phyloP scores from a whole-genome alignment of 768 basidiomycete species.

The Podaxis sp. region DNA sequence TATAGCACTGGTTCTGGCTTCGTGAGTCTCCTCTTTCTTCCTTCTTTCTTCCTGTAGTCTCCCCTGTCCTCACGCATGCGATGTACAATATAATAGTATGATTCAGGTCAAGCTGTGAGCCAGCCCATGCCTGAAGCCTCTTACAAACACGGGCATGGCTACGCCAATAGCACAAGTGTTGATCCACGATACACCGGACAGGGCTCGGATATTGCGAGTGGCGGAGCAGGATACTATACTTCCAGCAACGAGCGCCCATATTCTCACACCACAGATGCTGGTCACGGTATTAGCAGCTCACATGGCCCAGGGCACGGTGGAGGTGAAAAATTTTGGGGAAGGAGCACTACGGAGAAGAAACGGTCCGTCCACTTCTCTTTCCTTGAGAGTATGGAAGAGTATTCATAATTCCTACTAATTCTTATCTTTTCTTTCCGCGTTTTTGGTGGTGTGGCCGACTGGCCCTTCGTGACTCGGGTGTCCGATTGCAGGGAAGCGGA shows the following conservation, averaged over 20 bases:
- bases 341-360: background rate
- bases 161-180: background rate
- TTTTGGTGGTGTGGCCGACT: background rate
- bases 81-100: background rate
- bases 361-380: constrained; percentile 4
- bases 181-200: background rate
- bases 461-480: background rate
- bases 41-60: background rate
- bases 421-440: background rate
- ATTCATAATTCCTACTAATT: background rate
- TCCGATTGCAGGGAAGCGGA: background rate
- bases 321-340: background rate
- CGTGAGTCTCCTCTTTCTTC: background rate
- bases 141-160: background rate
- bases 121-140: background rate
- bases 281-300: background rate
- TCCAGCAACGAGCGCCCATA: too few relatives aligned
- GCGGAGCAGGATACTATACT: too few relatives aligned
- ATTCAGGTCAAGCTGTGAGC: background rate
- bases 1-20: background rate
- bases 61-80: background rate
- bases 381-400: background rate
- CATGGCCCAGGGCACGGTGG: background rate
- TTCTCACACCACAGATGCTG: background rate
- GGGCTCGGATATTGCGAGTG: background rate